Conservation (phyloP, 192 early-diverging fungal species). For the Podila epicladia region DNA sequence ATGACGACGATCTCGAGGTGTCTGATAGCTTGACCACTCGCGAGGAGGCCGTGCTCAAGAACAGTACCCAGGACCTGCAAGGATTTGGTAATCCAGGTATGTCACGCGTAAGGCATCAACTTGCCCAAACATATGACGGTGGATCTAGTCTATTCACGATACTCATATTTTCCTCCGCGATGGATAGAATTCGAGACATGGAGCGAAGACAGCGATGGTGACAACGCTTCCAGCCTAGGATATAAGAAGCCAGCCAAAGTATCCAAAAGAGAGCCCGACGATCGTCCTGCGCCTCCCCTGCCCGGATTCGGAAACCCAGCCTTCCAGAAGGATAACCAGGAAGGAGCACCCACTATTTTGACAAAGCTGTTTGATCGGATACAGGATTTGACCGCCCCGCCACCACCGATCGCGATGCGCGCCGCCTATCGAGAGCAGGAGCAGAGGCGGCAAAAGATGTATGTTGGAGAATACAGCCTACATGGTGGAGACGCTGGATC, state of each 20-base stretch:
- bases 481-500: not conserved
- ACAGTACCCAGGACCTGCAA: conserved; percentile 24
- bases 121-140: not conserved
- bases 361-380: conserved; percentile 25
- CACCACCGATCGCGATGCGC: conserved; percentile 41
- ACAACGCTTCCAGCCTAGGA: not conserved
- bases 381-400: conserved; percentile 44
- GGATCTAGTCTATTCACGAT: not conserved
- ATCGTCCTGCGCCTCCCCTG: conserved; percentile 19
- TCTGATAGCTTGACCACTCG: conserved; percentile 5
- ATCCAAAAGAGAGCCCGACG: conserved; percentile 7
- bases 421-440: conserved; percentile 36
- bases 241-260: not conserved
- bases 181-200: conserved; percentile 31
- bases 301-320: conserved; percentile 47
- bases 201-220: conserved; percentile 13
- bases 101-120: not conserved
- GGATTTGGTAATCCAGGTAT: conserved; percentile 44
- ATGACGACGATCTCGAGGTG: not conserved
- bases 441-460: conserved; percentile 36
- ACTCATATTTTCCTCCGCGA: not conserved
- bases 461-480: conserved; percentile 47
- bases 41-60: conserved; percentile 26
- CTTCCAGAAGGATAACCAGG: conserved; percentile 11
- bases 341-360: conserved; percentile 31